Evolutionary conservation across 2,329 filamentous ascomycete species (phyloP).

Genomic region (Ceratocystis colombiana): DNA sequence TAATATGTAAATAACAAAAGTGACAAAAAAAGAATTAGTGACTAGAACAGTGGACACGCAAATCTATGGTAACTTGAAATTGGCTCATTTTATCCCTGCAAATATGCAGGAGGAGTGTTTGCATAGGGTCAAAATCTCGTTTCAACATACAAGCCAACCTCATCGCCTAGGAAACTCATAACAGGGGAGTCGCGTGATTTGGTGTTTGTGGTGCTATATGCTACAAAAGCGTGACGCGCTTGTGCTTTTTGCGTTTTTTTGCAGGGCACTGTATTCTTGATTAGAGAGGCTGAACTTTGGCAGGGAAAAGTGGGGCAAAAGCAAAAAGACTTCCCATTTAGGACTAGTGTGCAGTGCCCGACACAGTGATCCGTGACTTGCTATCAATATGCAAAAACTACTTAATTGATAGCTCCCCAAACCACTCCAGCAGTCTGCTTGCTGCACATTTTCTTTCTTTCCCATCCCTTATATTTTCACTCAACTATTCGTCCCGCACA

Average conservation of each 20-base stretch:
- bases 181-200: conserved; percentile 5
- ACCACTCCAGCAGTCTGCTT: not conserved
- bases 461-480: conserved; percentile 31
- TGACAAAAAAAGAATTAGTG: not conserved
- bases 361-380: conserved; percentile 43
- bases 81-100: conserved; percentile 13
- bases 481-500: not conserved
- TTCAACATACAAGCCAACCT: not conserved
- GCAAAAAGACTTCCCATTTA: conserved; percentile 28
- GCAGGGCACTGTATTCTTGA: conserved; percentile 14
- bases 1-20: not conserved
- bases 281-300: conserved; percentile 20
- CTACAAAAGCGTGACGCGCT: not conserved
- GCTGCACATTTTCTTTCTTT: conserved; percentile 25
- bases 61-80: not conserved
- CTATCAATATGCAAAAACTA: conserved; percentile 44
- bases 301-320: conserved; percentile 25
- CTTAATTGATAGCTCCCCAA: conserved; percentile 39
- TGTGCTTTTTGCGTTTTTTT: not conserved
- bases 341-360: conserved; percentile 26
- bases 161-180: conserved; percentile 12
- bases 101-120: conserved; percentile 16
- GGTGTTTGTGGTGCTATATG: conserved; percentile 3
- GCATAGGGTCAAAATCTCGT: not conserved
- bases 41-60: conserved; percentile 14